Base-by-base conservation (phyloP, 1,284 basidiomycete species). In the Sanghuangporus baumii region DNA sequence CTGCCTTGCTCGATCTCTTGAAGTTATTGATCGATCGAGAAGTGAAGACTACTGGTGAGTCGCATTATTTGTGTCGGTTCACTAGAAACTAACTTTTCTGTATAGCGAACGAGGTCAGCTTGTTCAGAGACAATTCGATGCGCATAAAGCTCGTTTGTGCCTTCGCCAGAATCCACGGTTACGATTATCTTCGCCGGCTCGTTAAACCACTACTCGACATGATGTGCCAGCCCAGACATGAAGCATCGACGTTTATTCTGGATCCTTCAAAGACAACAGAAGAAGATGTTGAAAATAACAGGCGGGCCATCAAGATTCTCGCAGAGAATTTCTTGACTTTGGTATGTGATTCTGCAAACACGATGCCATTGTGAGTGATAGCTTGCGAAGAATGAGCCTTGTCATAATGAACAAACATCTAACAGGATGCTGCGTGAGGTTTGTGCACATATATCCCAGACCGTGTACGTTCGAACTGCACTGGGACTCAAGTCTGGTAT, bases 41-140 rank as follows among this genome's bases (percentile, higher is more conserved):
- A 74, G 84, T 97, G 46, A 79, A 84, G 18, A 80, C 82, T 57
- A 93, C 91, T 51, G 84, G 92, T 93, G 69, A 66, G 74, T 67
- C 14, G 36, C 6, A 12, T 52, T 9, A 5, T 14, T 55, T 14
- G 9, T 46, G 43, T 55, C 18, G 26, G 11, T 46, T 31, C 20
- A 4, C 2, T 18, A 37, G 11, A 1, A 36, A 12, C 63, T 67
- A 40, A 63, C 2, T 26, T 47, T 7, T 11, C 48, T n/a, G 26
- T 54, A 12, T 66, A 93, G 93, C 86, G 56, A 88, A 82, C 69
- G 92, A 96, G 68, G 82, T 87, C 0, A 83, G 85, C 26, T 76
- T 97, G 6, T 96, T 96, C 78, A 81, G 94, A 56, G 82, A 89
- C 66, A 96, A 96, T 72, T 90, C 90, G 1, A 91, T 91, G 7